A percentile compares a stretch with the other conserved stretches of the same genome.
phyloP scores from a whole-genome alignment of 139 green algal genomes.

The Micromonas commoda region DNA sequence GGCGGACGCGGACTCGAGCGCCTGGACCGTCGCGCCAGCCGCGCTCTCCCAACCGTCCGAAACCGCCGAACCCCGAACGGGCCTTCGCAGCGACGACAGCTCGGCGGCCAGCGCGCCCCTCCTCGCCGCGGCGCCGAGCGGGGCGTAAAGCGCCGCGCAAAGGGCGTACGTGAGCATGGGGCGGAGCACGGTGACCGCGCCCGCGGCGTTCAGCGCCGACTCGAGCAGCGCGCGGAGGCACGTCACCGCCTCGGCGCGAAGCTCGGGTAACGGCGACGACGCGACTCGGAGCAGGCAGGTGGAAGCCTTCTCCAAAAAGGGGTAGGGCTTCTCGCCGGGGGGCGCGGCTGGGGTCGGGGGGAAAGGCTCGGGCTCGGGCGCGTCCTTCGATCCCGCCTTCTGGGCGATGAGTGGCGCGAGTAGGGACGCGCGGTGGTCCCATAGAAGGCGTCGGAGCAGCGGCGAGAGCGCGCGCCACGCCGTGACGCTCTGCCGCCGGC shows the following conservation, averaged over 20 bases:
- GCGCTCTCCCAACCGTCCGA: neutral
- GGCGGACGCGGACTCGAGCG: neutral
- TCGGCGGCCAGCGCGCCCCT: neutral
- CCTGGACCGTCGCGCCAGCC: neutral
- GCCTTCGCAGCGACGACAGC: neutral
- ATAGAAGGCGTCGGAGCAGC: neutral
- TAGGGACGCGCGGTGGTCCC: neutral
- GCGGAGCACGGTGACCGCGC: neutral
- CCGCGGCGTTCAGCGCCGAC: neutral
- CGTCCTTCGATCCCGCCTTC: neutral
- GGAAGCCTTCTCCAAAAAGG: slow-evolving; percentile 3
- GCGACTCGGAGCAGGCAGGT: neutral
- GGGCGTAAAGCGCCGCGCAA: neutral
- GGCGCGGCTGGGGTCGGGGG: neutral
- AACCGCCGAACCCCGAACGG: neutral
- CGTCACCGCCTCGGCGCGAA: neutral
- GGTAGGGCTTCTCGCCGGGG: slow-evolving; percentile 1
- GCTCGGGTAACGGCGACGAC: neutral
- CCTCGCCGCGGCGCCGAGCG: neutral
- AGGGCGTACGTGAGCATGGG: slow-evolving; percentile 15
- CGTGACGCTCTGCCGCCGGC: neutral
- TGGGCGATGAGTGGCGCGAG: neutral
- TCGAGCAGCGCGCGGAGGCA: slow-evolving; percentile 4
- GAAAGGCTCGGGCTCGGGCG: neutral
- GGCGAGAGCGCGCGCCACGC: neutral